Evolutionary conservation across 805 yeast species (phyloP).

Genomic region (Cyberlindnera maritima): DNA sequence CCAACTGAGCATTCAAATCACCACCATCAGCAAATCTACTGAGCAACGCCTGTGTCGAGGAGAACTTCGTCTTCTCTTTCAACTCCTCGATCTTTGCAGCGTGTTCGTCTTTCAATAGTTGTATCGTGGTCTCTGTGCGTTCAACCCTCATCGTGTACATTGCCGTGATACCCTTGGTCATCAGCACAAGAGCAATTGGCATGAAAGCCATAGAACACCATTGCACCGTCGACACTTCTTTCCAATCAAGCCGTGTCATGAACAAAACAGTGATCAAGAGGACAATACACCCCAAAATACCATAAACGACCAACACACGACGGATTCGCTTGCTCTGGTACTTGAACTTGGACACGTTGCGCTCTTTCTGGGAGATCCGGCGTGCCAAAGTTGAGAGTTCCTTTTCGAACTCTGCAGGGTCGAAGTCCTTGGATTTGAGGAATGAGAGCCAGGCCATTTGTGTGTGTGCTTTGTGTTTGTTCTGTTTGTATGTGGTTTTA

Average conservation of each 20-base stretch:
- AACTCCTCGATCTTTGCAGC: slow-evolving; percentile 58
- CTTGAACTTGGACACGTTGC: slow-evolving; percentile 22
- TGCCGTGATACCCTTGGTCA: slow-evolving; percentile 1
- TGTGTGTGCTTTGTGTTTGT: neutral
- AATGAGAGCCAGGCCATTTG: slow-evolving; percentile 26
- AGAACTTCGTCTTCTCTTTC: slow-evolving; percentile 70
- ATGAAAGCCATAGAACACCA: neutral
- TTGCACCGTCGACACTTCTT: neutral
- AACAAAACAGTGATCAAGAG: neutral
- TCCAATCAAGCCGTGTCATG: slow-evolving; percentile 1
- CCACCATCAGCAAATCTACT: slow-evolving; percentile 58
- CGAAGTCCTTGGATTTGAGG: slow-evolving; percentile 33
- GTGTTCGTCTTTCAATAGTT: slow-evolving; percentile 43
- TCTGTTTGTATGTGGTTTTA: neutral
- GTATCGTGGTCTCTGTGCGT: slow-evolving; percentile 20
- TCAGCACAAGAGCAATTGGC: slow-evolving; percentile 6
- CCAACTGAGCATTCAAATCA: slow-evolving; percentile 42
- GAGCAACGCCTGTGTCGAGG: slow-evolving; percentile 71
- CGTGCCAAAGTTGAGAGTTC: slow-evolving; percentile 38
- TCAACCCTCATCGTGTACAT: slow-evolving; percentile 10
- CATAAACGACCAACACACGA: slow-evolving; percentile 12
- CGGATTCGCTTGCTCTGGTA: slow-evolving; percentile 7
- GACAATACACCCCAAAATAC: slow-evolving; percentile 10
- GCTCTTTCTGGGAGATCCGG: slow-evolving; percentile 32
- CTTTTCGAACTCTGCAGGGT: slow-evolving; percentile 43